Evolutionary conservation across 306 rosid species (phyloP).

Genomic region (Vigna radiata): DNA sequence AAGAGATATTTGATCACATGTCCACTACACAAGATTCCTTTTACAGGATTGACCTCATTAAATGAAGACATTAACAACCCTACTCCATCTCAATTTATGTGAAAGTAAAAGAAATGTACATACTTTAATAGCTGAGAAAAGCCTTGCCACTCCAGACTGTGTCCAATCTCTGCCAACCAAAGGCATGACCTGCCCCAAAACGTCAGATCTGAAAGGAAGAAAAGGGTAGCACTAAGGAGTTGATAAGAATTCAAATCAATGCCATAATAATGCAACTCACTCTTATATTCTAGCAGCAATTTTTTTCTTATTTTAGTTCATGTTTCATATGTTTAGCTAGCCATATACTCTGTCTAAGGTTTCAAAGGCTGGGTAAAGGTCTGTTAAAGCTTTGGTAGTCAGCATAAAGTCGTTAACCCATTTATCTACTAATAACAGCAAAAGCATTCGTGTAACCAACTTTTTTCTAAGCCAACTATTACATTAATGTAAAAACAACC

Average conservation of each 20-base stretch:
- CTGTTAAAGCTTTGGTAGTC: background rate
- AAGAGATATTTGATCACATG: background rate
- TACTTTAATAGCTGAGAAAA: conserved; percentile 91
- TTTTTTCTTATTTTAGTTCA: background rate
- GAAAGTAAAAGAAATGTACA: conserved; percentile 23
- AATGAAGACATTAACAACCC: conserved; percentile 9
- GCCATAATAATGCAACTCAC: background rate
- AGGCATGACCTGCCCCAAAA: conserved; percentile 98
- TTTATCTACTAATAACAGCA: background rate
- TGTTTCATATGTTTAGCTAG: conserved; percentile 14
- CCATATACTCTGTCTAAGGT: background rate
- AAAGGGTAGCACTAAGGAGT: background rate
- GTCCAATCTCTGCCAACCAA: conserved; percentile 98
- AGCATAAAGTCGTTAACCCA: background rate
- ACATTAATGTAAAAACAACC: background rate
- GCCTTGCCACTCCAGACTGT: conserved; percentile 95
- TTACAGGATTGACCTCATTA: conserved; percentile 28
- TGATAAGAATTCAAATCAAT: conserved; percentile 28
- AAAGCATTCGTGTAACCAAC: conserved; percentile 20
- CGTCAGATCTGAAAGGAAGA: conserved; percentile 78
- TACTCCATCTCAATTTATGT: conserved; percentile 32
- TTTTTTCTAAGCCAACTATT: background rate
- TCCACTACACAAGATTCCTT: conserved; percentile 28
- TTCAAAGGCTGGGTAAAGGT: background rate
- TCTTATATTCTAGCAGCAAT: background rate